These are phyloP conservation scores for Boletus vinaceobasis DNA, from an alignment of 768 basidiomycete species.

Conservation along the genomic window DNA sequence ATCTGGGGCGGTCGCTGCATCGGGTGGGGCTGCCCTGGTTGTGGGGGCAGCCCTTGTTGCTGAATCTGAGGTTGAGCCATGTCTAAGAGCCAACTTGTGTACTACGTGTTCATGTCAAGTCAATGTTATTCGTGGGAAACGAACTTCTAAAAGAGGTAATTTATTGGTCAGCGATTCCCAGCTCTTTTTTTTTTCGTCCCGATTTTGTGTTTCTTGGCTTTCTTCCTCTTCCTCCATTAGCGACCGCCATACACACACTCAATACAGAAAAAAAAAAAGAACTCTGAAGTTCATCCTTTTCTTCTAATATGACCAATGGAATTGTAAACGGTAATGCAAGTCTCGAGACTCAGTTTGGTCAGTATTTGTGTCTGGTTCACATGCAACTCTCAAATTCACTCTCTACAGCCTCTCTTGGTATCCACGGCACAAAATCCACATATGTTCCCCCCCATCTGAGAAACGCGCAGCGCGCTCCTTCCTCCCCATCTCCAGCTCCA, in stretches of 20 bases:
- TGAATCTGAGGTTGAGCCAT: constrained; percentile 69
- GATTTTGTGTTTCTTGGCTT: constrained; percentile 12
- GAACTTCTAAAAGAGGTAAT: background rate
- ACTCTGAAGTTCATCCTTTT: constrained; percentile 30
- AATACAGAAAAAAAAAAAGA: constrained; percentile 23
- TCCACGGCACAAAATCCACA: constrained; percentile 66
- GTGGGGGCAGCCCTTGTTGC: constrained; percentile 38
- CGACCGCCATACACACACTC: constrained; percentile 25
- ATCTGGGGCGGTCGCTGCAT: constrained; percentile 41
- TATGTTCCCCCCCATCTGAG: constrained; percentile 91
- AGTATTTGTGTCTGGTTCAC: constrained; percentile 22
- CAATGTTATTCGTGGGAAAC: constrained; percentile 10
- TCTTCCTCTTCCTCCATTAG: constrained; percentile 28
- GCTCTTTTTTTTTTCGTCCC: constrained; percentile 22
- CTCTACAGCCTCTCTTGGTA: constrained; percentile 65
- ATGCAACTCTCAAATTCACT: background rate
- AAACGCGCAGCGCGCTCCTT: constrained; percentile 80
- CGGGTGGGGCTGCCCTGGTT: constrained; percentile 33
- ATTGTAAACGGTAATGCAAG: constrained; percentile 73
- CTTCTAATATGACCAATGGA: constrained; percentile 85
- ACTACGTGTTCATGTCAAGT: background rate
- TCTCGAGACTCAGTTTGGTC: constrained; percentile 75
- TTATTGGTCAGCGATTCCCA: constrained; percentile 29
- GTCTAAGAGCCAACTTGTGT: background rate
- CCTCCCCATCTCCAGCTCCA: constrained; percentile 38